Conservation (phyloP, 768 basidiomycete species). For the Tulasnella sp. region DNA sequence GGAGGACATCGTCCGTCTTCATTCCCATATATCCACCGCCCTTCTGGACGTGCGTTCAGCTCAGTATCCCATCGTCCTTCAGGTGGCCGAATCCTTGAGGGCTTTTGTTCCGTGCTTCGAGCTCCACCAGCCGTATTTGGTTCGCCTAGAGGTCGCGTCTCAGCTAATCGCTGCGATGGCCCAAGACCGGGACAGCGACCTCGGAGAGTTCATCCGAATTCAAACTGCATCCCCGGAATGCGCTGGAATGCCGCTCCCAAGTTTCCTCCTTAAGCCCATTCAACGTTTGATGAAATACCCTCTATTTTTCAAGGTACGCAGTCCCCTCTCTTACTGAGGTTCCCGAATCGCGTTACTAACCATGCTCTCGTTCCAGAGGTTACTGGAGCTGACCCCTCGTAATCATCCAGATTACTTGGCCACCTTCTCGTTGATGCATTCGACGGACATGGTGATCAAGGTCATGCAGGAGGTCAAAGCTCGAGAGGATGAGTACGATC, state of each 20-base stretch:
- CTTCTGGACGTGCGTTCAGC: slow-evolving; percentile 44
- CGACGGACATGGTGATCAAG: slow-evolving; percentile 65
- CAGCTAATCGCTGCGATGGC: slow-evolving; percentile 49
- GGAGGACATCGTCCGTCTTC: slow-evolving; percentile 78
- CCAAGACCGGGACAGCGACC: slow-evolving; percentile 56
- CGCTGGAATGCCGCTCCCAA: slow-evolving; percentile 59
- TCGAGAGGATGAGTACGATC: slow-evolving; percentile 81
- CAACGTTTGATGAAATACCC: slow-evolving; percentile 68
- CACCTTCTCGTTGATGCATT: slow-evolving; percentile 59
- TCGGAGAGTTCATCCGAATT: slow-evolving; percentile 79
- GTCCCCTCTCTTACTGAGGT: neutral
- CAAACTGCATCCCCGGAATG: slow-evolving; percentile 47
- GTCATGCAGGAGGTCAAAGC: slow-evolving; percentile 81
- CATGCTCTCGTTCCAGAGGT: slow-evolving; percentile 46
- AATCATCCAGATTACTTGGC: slow-evolving; percentile 66
- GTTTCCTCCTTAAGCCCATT: slow-evolving; percentile 70
- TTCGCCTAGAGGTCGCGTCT: slow-evolving; percentile 60
- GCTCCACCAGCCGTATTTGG: slow-evolving; percentile 83
- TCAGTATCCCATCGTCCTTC: slow-evolving; percentile 46
- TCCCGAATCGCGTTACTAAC: slow-evolving; percentile 10
- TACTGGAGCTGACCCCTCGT: slow-evolving; percentile 65
- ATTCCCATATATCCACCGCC: slow-evolving; percentile 55
- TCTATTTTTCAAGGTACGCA: slow-evolving; percentile 64
- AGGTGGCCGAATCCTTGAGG: slow-evolving; percentile 57
- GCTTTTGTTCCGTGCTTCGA: slow-evolving; percentile 64